These are phyloP conservation scores for Neonectria sp. DNA, from an alignment of 2,329 filamentous ascomycete species.

Conservation along the genomic window DNA sequence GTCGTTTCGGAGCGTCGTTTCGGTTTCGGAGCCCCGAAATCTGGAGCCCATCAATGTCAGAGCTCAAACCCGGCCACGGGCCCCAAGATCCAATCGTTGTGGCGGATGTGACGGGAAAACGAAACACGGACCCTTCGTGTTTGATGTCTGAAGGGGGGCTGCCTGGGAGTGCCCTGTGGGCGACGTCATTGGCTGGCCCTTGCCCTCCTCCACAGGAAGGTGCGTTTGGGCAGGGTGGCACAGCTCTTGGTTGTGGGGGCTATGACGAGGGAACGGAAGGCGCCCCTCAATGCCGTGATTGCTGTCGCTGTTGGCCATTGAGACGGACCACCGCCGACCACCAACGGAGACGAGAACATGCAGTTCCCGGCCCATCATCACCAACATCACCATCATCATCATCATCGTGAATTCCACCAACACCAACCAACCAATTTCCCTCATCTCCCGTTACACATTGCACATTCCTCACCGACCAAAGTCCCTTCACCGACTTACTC, in stretches of 20 bases:
- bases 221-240: neutral
- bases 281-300: neutral
- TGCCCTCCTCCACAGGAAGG: neutral
- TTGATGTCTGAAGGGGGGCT: constrained; percentile 25
- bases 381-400: neutral
- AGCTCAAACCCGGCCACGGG: constrained; percentile 19
- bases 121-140: constrained; percentile 31
- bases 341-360: neutral
- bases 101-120: constrained; percentile 18
- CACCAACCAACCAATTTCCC: neutral
- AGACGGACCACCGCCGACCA: neutral
- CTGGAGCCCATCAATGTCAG: constrained; percentile 15
- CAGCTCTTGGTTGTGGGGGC: neutral
- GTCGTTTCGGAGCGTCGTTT: constrained; percentile 32
- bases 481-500: constrained; percentile 15
- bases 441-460: constrained; percentile 7
- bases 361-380: neutral
- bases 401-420: neutral
- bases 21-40: constrained; percentile 24
- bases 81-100: constrained; percentile 13
- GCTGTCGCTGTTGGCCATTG: neutral
- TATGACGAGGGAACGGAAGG: neutral
- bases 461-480: neutral
- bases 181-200: constrained; percentile 6
- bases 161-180: constrained; percentile 3